A percentile compares a stretch with the other conserved stretches of the same genome.
Evolutionary conservation across 2,329 filamentous ascomycete species (phyloP).

Genomic region (Alternaria panax): DNA sequence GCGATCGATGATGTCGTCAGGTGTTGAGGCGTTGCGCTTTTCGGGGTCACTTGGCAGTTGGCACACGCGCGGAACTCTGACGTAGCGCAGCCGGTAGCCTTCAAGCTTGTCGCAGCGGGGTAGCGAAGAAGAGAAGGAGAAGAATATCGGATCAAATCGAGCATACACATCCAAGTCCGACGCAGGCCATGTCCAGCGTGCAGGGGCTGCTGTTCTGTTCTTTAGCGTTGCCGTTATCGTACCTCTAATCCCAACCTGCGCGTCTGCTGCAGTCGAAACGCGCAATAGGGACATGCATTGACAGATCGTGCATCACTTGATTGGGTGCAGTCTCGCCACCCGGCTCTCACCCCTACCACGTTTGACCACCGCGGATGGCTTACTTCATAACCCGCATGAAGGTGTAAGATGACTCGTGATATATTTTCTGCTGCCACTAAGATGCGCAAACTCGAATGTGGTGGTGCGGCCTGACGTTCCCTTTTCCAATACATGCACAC

Average conservation of each 20-base stretch:
- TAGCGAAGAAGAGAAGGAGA: conserved; percentile 7
- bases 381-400: conserved; percentile 1
- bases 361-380: conserved; percentile 12
- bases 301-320: conserved; percentile 36
- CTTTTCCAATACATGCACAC: neutral
- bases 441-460: neutral
- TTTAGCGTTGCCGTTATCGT: conserved; percentile 33
- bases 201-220: conserved; percentile 17
- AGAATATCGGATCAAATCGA: neutral
- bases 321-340: conserved; percentile 38
- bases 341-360: conserved; percentile 23
- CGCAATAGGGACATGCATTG: conserved; percentile 33
- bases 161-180: neutral
- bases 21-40: conserved; percentile 24
- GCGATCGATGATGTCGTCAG: conserved; percentile 17
- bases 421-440: neutral
- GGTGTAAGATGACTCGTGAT: conserved; percentile 3
- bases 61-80: conserved; percentile 19
- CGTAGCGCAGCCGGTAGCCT: conserved; percentile 35
- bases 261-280: conserved; percentile 29
- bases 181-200: neutral
- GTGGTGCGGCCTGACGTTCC: neutral
- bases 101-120: conserved; percentile 10
- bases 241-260: conserved; percentile 23
- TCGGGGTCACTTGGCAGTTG: conserved; percentile 14